Evolutionary conservation across 768 basidiomycete species (phyloP).

Genomic region (Kwoniella europaea): DNA sequence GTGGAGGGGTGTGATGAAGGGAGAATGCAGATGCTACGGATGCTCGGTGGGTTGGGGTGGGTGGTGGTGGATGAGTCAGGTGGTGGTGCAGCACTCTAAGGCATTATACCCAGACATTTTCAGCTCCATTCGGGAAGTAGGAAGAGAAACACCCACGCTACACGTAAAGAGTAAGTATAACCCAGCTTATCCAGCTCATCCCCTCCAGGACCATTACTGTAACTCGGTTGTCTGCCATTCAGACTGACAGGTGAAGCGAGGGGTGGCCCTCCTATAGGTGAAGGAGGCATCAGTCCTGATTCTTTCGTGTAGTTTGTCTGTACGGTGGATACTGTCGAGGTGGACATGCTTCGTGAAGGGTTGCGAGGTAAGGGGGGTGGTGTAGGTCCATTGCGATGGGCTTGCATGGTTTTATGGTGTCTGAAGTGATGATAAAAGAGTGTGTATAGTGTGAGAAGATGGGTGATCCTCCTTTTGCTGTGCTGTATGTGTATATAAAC

Average conservation of each 20-base stretch:
- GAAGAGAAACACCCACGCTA: conserved; percentile 41
- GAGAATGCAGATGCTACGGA: conserved; percentile 19
- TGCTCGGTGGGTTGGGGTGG: conserved; percentile 12
- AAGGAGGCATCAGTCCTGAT: conserved; percentile 24
- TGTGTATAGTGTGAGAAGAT: background rate
- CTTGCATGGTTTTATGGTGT: conserved; percentile 22
- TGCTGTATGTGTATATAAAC: background rate
- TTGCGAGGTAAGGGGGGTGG: conserved; percentile 22
- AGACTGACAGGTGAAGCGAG: conserved; percentile 23
- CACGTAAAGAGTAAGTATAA: conserved; percentile 50
- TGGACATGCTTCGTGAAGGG: conserved; percentile 15
- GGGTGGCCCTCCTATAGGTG: conserved; percentile 14
- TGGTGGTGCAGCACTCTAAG: conserved; percentile 39
- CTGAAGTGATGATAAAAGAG: background rate
- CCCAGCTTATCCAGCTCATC: conserved; percentile 47
- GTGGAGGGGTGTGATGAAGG: conserved; percentile 20
- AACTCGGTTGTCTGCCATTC: conserved; percentile 14
- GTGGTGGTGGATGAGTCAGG: conserved; percentile 32
- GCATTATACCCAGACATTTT: too few species aligned
- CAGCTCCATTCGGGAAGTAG: too few species aligned
- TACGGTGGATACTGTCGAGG: conserved; percentile 21
- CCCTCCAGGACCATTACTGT: background rate
- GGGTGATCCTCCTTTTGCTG: background rate
- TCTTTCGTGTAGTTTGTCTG: conserved; percentile 21
- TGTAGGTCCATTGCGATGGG: conserved; percentile 20